phyloP scores from a whole-genome alignment of 495 filamentous ascomycete species.

The Aspergillus diversus region DNA sequence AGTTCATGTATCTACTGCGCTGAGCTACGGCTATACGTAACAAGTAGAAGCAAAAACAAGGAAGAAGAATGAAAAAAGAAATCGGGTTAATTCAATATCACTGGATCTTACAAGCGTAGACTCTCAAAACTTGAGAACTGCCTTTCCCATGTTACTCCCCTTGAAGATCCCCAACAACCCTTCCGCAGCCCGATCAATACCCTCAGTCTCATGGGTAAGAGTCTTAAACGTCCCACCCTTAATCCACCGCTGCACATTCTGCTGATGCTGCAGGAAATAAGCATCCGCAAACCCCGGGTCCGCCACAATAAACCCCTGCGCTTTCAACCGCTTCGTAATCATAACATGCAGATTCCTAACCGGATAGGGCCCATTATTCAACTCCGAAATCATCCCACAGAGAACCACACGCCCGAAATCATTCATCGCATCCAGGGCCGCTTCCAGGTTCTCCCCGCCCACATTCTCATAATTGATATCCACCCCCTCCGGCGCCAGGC shows the following conservation, averaged over 20 bases:
- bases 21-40: no score
- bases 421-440: conserved; percentile 71
- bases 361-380: conserved; percentile 71
- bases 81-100: no score
- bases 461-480: conserved; percentile 98
- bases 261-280: conserved; percentile 76
- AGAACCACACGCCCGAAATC: conserved; percentile 69
- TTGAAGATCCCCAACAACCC: conserved; percentile 83
- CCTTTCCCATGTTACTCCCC: conserved; percentile 93
- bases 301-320: conserved; percentile 79
- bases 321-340: conserved; percentile 58
- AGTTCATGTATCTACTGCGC: no score
- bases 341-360: conserved; percentile 65
- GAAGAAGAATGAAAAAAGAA: no score
- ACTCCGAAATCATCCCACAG: conserved; percentile 76
- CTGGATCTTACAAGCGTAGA: no score
- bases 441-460: conserved; percentile 85
- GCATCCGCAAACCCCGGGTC: conserved; percentile 69
- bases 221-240: conserved; percentile 78
- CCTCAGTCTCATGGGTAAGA: conserved; percentile 68
- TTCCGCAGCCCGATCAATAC: conserved; percentile 80
- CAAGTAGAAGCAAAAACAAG: no score
- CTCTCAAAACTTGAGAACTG: conserved; percentile 71
- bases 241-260: conserved; percentile 83
- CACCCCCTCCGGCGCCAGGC: conserved; percentile 79